phyloP scores from a whole-genome alignment of 306 rosid species.

The Rosa multiflora region DNA sequence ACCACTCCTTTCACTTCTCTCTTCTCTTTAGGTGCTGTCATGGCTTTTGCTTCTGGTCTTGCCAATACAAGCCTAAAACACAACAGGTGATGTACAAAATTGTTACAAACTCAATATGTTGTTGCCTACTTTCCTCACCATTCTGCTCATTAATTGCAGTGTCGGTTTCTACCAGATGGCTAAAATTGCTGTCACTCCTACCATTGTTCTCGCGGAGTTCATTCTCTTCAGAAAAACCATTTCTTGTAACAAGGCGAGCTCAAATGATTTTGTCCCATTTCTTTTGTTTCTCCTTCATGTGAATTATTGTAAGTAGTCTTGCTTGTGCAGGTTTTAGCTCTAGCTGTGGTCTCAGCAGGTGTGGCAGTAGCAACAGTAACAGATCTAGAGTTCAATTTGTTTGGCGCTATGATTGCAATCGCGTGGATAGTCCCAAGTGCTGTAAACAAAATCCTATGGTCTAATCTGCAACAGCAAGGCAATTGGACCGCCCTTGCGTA shows the following conservation, averaged over 20 bases:
- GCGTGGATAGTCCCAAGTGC: conserved; percentile 91
- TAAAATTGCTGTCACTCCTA: conserved; percentile 95
- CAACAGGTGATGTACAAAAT: conserved; percentile 50
- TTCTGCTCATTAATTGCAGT: conserved; percentile 42
- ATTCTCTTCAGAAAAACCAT: conserved; percentile 62
- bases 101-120: not conserved
- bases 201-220: conserved; percentile 87
- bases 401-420: conserved; percentile 67
- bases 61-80: conserved; percentile 90
- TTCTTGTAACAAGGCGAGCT: conserved; percentile 57
- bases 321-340: conserved; percentile 68
- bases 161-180: conserved; percentile 99
- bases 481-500: conserved; percentile 96
- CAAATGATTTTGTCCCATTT: not conserved
- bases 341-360: conserved; percentile 65
- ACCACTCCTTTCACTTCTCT: conserved; percentile 86
- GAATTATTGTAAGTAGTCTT: not conserved
- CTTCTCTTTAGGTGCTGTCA: conserved; percentile 84
- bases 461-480: conserved; percentile 75
- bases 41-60: conserved; percentile 98
- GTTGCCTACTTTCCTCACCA: conserved; percentile 27
- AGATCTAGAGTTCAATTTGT: conserved; percentile 82
- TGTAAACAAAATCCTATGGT: conserved; percentile 83
- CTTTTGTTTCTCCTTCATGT: not conserved
- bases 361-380: conserved; percentile 90